Base-by-base conservation (phyloP, 2,329 filamentous ascomycete species). In the Exophiala alcalophila region DNA sequence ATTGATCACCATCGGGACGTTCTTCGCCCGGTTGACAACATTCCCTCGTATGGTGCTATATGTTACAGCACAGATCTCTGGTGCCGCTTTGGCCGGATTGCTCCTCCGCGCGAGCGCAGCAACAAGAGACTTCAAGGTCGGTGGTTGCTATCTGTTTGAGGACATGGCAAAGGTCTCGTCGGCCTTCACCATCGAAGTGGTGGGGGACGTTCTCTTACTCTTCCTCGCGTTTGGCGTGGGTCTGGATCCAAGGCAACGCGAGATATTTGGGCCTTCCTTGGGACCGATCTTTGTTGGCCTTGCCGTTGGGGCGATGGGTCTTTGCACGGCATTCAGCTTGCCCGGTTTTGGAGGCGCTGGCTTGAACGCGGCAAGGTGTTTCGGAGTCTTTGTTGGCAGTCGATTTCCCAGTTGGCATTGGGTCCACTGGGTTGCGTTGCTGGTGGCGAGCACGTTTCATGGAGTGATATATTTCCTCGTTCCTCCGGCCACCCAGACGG, bases 191-290 rank as follows among this genome's bases (percentile, higher is more conserved):
- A 63, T 73, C 26, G 75, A 78, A 52, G 69, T 69, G 27, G 63
- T 73, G 40, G 63, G 65, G 4, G 65, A 62, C 4, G 63, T 72
- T n/a, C 61, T 68, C 2, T 48, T 75, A 10, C 54, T 78, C 0
- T 67, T 74, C 50, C 61, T 77, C 14, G 65, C 71, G 0, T 77
- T 75, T 48, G 72, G 74, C 2, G 69, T 74, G 8, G 74, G 72
- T 11, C 61, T 78, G 4, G 74, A 78, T 55, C 75, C 75, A 2
- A 61, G 73, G 3, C 73, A 77, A 52, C 64, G 64, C 1, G 59
- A 66, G 12, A 57, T 73, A 3, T 75, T 73, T 50, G 74, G 73
- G 0, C 72, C 70, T 4, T 67, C 71, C 1, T 57, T 74, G 1
- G 67, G 67, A 0, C 73, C 74, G 0, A 62, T 74, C 19, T 59